Evolutionary conservation across 139 green algal genomes (phyloP).

Genomic region (Coccomyxa sp.): DNA sequence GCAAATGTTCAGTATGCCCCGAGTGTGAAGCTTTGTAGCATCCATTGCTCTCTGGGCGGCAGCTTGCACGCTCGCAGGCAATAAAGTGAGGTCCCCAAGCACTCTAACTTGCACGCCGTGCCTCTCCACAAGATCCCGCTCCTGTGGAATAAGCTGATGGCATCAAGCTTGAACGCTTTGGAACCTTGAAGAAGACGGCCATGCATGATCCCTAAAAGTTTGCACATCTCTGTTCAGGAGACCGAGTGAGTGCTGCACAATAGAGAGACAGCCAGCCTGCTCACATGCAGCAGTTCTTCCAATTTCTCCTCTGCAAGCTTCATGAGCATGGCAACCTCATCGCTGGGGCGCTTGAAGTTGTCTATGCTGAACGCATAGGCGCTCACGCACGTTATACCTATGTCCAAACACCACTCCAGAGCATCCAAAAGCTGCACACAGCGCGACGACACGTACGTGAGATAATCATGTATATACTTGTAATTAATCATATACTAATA

Average conservation of each 20-base stretch:
- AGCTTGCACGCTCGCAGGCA: constrained; percentile 57
- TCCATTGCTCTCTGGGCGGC: constrained; percentile 68
- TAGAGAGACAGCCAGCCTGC: too few species aligned
- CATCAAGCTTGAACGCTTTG: background rate
- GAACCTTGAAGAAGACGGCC: background rate
- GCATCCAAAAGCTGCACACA: constrained; percentile 67
- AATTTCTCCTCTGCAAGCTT: constrained; percentile 67
- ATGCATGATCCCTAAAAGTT: background rate
- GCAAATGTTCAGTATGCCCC: constrained; percentile 82
- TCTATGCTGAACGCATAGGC: constrained; percentile 96
- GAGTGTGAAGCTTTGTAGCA: constrained; percentile 40
- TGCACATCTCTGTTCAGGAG: background rate
- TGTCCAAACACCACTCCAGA: constrained; percentile 84
- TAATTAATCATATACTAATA: too few species aligned
- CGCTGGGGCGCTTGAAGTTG: constrained; percentile 78
- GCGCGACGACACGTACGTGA: too few species aligned
- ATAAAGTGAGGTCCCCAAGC: constrained; percentile 68
- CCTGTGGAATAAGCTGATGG: constrained; percentile 26
- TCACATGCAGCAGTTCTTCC: constrained; percentile 6
- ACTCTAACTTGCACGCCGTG: constrained; percentile 70
- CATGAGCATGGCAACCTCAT: constrained; percentile 85
- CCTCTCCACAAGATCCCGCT: constrained; percentile 49
- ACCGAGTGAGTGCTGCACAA: background rate
- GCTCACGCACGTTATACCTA: constrained; percentile 75
- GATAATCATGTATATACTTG: too few species aligned